Percentiles rank a stretch among this genome's conserved stretches.
These are phyloP conservation scores for Thielaviopsis punctulata DNA, from an alignment of 2,329 filamentous ascomycete genomes.

Conservation along the genomic window DNA sequence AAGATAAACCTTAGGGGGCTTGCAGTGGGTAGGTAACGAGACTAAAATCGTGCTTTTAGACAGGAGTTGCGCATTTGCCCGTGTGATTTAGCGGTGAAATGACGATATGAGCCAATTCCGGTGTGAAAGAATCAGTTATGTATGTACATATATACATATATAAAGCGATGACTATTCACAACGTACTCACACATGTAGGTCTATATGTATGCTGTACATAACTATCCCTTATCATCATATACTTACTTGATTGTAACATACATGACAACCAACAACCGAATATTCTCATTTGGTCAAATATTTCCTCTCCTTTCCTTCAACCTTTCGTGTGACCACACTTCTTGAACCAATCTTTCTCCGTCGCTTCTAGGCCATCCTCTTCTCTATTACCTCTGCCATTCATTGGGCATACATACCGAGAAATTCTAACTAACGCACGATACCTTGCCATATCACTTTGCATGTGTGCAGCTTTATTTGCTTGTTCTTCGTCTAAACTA, in stretches of 20 bases:
- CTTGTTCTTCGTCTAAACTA: no score
- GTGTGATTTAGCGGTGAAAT: conserved; percentile 5
- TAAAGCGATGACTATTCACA: no score
- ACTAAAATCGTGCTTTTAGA: conserved; percentile 8
- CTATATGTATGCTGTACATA: no score
- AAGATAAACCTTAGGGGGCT: neutral
- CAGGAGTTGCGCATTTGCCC: conserved; percentile 5
- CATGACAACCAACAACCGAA: neutral
- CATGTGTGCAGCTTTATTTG: neutral
- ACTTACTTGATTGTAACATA: no score
- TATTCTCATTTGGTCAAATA: neutral
- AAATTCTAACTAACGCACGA: neutral
- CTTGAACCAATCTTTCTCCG: neutral
- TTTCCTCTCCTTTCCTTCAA: neutral
- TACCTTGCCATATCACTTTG: neutral
- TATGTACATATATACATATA: no score
- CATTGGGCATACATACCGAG: neutral
- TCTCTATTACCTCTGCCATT: neutral
- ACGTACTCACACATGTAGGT: no score
- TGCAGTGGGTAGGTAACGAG: no score
- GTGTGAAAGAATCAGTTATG: neutral
- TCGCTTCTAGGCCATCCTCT: neutral
- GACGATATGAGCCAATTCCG: neutral
- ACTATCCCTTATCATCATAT: no score
- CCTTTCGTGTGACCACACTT: neutral